A percentile compares a stretch with the other conserved stretches of the same genome.
These are phyloP conservation scores for Scheffersomyces stipitis DNA, from an alignment of 805 yeast species.

Conservation along the genomic window DNA sequence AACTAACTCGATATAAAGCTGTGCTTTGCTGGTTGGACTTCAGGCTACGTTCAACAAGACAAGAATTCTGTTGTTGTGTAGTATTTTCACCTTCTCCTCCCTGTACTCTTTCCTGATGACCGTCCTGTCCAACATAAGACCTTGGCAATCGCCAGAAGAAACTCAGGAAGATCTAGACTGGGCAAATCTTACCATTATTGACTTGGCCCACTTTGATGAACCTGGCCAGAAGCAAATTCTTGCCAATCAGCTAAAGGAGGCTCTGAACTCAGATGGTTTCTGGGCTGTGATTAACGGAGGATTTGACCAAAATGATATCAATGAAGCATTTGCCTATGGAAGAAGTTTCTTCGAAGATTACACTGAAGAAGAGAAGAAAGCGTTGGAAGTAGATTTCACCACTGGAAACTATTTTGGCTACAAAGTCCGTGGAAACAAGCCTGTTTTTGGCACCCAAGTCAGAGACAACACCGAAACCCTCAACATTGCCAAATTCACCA, in stretches of 20 bases:
- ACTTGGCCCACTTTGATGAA: constrained; percentile 24
- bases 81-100: too few species aligned
- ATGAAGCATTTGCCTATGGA: constrained; percentile 26
- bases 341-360: constrained; percentile 25
- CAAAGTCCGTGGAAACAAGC: constrained; percentile 30
- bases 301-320: constrained; percentile 22
- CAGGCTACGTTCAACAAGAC: too few species aligned
- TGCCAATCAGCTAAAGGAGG: constrained; percentile 25
- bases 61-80: too few species aligned
- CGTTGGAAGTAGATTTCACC: constrained; percentile 23
- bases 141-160: constrained; percentile 25
- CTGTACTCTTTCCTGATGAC: too few species aligned
- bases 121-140: constrained; percentile 7
- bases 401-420: constrained; percentile 34
- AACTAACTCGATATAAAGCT: too few species aligned
- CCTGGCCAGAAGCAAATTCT: constrained; percentile 25
- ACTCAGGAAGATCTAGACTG: constrained; percentile 28
- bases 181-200: constrained; percentile 30
- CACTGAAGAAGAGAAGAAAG: constrained; percentile 24
- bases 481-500: constrained; percentile 33
- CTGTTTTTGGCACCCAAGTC: constrained; percentile 28
- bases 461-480: constrained; percentile 29
- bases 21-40: too few species aligned
- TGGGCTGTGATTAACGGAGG: constrained; percentile 29
- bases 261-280: constrained; percentile 31